These are phyloP conservation scores for Purpureocillium takamizusanense DNA, from an alignment of 2,329 filamentous ascomycete species.

Conservation along the genomic window DNA sequence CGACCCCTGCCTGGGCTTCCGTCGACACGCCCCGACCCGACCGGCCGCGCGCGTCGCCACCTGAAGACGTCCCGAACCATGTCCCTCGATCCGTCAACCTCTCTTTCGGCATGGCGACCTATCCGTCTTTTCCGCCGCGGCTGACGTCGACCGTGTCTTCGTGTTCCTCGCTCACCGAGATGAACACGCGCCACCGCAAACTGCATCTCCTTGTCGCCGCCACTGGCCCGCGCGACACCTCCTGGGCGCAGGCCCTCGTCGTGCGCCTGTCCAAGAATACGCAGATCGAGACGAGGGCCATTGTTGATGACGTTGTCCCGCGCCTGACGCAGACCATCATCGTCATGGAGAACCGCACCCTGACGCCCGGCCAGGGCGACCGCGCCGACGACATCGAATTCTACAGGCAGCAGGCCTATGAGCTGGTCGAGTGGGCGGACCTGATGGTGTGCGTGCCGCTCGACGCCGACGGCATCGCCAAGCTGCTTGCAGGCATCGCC, in stretches of 20 bases:
- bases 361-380: slow-evolving; percentile 20
- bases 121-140: slow-evolving; percentile 19
- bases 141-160: slow-evolving; percentile 21
- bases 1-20: not conserved
- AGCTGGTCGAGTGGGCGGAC: slow-evolving; percentile 81
- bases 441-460: slow-evolving; percentile 77
- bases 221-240: slow-evolving; percentile 55
- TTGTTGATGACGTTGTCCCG: slow-evolving; percentile 57
- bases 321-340: slow-evolving; percentile 55
- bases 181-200: slow-evolving; percentile 30
- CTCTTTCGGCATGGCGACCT: slow-evolving; percentile 21
- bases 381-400: slow-evolving; percentile 41
- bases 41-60: not conserved
- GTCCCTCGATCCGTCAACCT: slow-evolving; percentile 15
- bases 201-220: slow-evolving; percentile 56
- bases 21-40: no score
- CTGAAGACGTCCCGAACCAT: slow-evolving; percentile 12
- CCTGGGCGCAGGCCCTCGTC: slow-evolving; percentile 57
- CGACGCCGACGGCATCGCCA: slow-evolving; percentile 73
- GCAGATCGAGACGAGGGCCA: slow-evolving; percentile 51
- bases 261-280: slow-evolving; percentile 57
- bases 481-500: slow-evolving; percentile 78
- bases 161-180: slow-evolving; percentile 27
- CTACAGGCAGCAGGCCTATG: slow-evolving; percentile 43
- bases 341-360: slow-evolving; percentile 45